Conservation (phyloP, 176 grass and related monocot species). For the Musa troglodytarum region DNA sequence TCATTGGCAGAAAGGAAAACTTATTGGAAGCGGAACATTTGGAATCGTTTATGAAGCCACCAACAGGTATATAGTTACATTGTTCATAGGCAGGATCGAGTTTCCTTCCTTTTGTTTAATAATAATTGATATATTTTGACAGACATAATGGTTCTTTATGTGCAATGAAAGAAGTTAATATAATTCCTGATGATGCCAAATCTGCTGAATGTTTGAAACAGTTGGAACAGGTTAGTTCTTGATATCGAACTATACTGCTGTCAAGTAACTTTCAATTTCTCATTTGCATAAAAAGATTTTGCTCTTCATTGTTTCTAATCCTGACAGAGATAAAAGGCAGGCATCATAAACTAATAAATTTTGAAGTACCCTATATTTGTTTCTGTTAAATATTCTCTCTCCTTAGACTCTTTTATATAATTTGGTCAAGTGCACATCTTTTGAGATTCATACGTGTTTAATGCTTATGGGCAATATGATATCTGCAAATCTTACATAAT, state of each 20-base stretch:
- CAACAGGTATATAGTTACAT: constrained; percentile 41
- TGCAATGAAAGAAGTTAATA: constrained; percentile 99
- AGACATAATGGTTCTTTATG: constrained; percentile 91
- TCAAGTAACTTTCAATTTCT: not conserved
- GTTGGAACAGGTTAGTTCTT: constrained; percentile 65
- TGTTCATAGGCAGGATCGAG: not conserved
- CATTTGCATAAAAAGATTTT: not conserved
- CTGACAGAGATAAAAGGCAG: too few relatives aligned
- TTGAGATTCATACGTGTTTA: too few relatives aligned
- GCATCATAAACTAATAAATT: too few relatives aligned
- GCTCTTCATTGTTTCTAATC: not conserved
- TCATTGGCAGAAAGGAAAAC: constrained; percentile 95
- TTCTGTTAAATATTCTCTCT: too few relatives aligned
- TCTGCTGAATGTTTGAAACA: constrained; percentile 84
- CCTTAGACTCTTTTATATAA: too few relatives aligned
- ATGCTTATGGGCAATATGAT: too few relatives aligned
- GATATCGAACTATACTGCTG: not conserved
- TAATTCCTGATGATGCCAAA: constrained; percentile 92
- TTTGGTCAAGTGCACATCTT: too few relatives aligned
- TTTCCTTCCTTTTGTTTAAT: not conserved
- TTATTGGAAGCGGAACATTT: constrained; percentile 88
- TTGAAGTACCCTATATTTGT: too few relatives aligned
- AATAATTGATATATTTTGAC: constrained; percentile 12
- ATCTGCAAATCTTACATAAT: too few relatives aligned
- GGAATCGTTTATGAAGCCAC: constrained; percentile 86